phyloP scores from a whole-genome alignment of 768 basidiomycete species.

The Rhodotorula sphaerocarpa region DNA sequence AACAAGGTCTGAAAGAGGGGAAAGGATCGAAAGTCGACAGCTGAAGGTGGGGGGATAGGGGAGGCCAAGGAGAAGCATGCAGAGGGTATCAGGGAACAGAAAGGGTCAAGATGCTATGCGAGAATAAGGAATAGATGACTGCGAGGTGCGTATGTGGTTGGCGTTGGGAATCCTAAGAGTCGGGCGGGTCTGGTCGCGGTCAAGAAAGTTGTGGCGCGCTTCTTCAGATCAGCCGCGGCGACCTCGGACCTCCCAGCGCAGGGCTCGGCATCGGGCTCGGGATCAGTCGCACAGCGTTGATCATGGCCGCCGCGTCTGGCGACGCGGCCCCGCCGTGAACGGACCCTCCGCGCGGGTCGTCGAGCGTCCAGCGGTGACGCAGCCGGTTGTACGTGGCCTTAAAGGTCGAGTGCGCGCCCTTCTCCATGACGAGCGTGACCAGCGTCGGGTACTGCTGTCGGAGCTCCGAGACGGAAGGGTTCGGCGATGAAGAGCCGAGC shows the following conservation, averaged over 20 bases:
- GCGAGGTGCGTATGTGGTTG: no score
- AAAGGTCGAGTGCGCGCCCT: constrained; percentile 75
- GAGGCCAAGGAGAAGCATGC: no score
- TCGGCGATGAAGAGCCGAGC: constrained; percentile 3
- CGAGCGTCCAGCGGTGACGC: constrained; percentile 57
- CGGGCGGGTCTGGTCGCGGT: background rate
- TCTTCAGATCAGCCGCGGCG: constrained; percentile 25
- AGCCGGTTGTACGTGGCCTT: constrained; percentile 63
- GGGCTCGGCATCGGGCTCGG: constrained; percentile 32
- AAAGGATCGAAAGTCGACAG: no score
- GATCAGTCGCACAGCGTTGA: constrained; percentile 22
- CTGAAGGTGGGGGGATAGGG: no score
- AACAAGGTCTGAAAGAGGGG: no score
- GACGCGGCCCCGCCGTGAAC: background rate
- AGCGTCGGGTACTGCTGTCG: constrained; percentile 52
- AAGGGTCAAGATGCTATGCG: no score
- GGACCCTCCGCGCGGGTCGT: constrained; percentile 9
- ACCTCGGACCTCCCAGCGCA: constrained; percentile 8
- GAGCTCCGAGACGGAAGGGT: background rate
- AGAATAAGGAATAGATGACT: no score
- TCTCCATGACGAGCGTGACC: constrained; percentile 69
- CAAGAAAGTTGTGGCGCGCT: background rate
- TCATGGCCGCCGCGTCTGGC: background rate
- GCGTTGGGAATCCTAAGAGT: no score
- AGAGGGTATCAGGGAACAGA: no score